Evolutionary conservation across 2,329 filamentous ascomycete species (phyloP), one percentile per base, ranked within the genome.

Genomic region (Diaporthe longicolla): DNA sequence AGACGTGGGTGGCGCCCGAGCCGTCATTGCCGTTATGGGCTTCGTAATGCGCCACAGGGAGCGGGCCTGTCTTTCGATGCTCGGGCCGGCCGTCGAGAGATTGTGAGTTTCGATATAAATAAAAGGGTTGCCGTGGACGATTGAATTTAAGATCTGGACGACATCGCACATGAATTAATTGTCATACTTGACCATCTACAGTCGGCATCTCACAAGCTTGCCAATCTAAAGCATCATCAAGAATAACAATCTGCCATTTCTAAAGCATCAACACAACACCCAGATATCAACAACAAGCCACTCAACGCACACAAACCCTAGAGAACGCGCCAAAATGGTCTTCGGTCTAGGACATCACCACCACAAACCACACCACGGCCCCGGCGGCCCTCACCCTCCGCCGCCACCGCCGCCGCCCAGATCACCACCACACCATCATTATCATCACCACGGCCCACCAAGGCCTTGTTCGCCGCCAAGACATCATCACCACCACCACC

Each of bases 321-420:
- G 3, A 50, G 8, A 21, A 13, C 26, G 21, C 2, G n/a, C 26
- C 55, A 71, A 7, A 63, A 71, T 54, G 69, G 57, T 63, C 7
- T 71, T 71, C 69, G 55, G 69, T 11, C 55, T 71, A 9, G 69
- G 69, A 29, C 69, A 71, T 10, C 69, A 71, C 55, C 69, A 59
- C 19, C 43, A 50, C 57, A 50, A n/a, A 8, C 55, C 55, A 17
- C 69, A 48, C 5, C 48, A 55, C 50, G 71, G 59, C 3, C 70
- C 32, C 11, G 58, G 40, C 13, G 71, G 61, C 4, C 54, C 68
- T 29, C 29, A 29, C 21, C 26, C 54, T 10, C 48, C 70, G 10
- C 32, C 58, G 15, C 58, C 45, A n/a, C 68, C 35, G 37, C 37
- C 40, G 40, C 15, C 40, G 4, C 15, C 40, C 5, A 15, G 15